These are phyloP conservation scores for Xylariaceae sp. DNA, from an alignment of 2,329 filamentous ascomycete genomes.

Conservation along the genomic window DNA sequence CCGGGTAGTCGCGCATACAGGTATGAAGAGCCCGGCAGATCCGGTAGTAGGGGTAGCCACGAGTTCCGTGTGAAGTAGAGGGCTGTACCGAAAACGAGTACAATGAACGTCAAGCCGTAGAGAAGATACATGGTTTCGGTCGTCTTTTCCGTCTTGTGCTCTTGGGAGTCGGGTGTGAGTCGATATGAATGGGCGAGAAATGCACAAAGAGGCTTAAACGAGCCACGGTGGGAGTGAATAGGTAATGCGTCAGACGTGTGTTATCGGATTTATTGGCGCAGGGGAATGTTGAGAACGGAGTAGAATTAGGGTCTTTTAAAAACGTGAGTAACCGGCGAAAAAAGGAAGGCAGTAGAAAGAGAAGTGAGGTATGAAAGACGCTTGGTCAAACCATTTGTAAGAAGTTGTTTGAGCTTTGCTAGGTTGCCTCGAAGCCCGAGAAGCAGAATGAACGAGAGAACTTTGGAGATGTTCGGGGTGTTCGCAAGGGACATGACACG, in stretches of 20 bases:
- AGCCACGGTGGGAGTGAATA: neutral
- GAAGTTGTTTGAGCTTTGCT: neutral
- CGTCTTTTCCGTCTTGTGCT: neutral
- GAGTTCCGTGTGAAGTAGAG: slow-evolving; percentile 75
- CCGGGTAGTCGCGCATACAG: slow-evolving; percentile 73
- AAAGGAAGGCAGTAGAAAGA: slow-evolving; percentile 6
- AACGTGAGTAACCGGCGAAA: neutral
- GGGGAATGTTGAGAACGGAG: slow-evolving; percentile 1
- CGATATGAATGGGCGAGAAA: slow-evolving; percentile 1
- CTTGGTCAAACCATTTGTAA: slow-evolving; percentile 17
- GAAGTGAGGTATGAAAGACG: slow-evolving; percentile 1
- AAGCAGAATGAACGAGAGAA: neutral
- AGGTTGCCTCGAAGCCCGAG: slow-evolving; percentile 1
- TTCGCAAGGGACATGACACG: too few species aligned
- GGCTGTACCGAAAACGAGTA: slow-evolving; percentile 66
- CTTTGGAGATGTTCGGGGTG: too few species aligned
- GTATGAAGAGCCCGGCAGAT: slow-evolving; percentile 32
- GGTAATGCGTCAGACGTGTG: neutral
- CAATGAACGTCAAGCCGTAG: slow-evolving; percentile 69
- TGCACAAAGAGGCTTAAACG: neutral
- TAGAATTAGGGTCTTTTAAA: neutral
- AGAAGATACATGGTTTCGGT: slow-evolving; percentile 58
- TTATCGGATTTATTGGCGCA: neutral
- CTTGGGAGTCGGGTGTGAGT: slow-evolving; percentile 1
- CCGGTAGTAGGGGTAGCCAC: slow-evolving; percentile 69